Evolutionary conservation across 2,329 filamentous ascomycete species (phyloP).

Genomic region (Clonostachys rosea): DNA sequence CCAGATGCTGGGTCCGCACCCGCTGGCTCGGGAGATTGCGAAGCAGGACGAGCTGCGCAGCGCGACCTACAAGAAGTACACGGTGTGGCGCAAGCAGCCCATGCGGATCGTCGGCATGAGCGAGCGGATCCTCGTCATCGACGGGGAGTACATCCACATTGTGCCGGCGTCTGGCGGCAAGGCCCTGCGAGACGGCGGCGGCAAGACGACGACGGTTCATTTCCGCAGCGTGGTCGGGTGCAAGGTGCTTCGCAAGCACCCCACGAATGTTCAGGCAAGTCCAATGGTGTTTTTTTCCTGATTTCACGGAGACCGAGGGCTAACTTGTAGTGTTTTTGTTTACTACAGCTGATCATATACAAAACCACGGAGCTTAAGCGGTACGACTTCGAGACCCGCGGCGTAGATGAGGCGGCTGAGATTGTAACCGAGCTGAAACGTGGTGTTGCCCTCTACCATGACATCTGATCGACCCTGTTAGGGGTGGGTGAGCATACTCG

Average conservation of each 20-base stretch:
- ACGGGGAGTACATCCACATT: slow-evolving; percentile 84
- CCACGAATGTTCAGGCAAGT: slow-evolving; percentile 71
- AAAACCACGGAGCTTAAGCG: slow-evolving; percentile 72
- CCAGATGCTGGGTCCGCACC: slow-evolving; percentile 54
- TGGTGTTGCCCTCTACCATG: slow-evolving; percentile 63
- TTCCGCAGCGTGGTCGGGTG: slow-evolving; percentile 79
- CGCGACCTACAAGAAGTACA: slow-evolving; percentile 69
- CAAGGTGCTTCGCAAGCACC: slow-evolving; percentile 76
- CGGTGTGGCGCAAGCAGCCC: slow-evolving; percentile 76
- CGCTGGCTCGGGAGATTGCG: slow-evolving; percentile 59
- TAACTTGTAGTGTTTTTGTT: not conserved
- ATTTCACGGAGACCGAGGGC: not conserved
- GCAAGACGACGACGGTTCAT: slow-evolving; percentile 76
- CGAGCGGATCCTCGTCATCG: slow-evolving; percentile 72
- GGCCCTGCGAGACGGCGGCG: slow-evolving; percentile 55
- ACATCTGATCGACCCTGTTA: slow-evolving; percentile 23
- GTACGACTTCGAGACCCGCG: slow-evolving; percentile 81
- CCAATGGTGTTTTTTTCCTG: not conserved
- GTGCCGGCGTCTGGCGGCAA: slow-evolving; percentile 68
- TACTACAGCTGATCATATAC: slow-evolving; percentile 62
- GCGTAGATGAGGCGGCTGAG: slow-evolving; percentile 66
- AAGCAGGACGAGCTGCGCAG: slow-evolving; percentile 54
- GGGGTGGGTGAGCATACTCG: too few relatives aligned
- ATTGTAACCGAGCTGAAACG: slow-evolving; percentile 77
- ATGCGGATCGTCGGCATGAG: slow-evolving; percentile 76